Base-by-base conservation (phyloP, 1,284 basidiomycete species). In the Uromyces viciae-fabae region DNA sequence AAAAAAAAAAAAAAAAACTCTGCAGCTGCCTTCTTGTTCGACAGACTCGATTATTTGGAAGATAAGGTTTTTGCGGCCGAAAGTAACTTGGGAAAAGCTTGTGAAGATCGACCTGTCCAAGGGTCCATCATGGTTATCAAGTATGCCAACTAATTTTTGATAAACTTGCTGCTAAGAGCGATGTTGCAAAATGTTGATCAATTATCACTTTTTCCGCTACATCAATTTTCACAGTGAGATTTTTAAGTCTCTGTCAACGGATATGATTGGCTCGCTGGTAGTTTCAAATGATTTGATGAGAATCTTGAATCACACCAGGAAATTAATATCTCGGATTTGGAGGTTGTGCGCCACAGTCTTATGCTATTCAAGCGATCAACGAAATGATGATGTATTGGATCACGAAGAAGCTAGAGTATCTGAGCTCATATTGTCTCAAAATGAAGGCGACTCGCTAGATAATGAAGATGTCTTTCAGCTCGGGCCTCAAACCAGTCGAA, bases 401-500 rank as follows among this genome's bases (percentile, higher is more conserved):
- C 69, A 80, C 31, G 78, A 80, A 73, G 78, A 80, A 31, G 78
- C 68, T 60, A n/a, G 69, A 43, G 78, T 54, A 14, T 54, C 25
- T 22, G 69, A 72, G 22, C 52, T 80, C n/a, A 49, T 73, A 17
- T 40, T 31, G 31, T 36, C 54, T 22, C 66, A 60, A 36, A 56
- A 80, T 17, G 68, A 69, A 17, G 69, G 54, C 22, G 69, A 52
- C 3, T 15, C 46, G 38, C 46, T 43, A n/a, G 69, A 58, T 73
- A 69, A 80, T 28, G 68, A 73, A 9, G 22, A 22, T 36, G 54
- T 11, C 33, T 25, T 69, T 31, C 8, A 15, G 43, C 54, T 36
- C 9, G 46, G 17, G 31, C n/a, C n/a, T n/a, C n/a, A n/a, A n/a
- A 43, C 25, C 54, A 42, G 31, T 25, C 56, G 69, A 38, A 54